Base-by-base conservation (phyloP, 1,284 basidiomycete species). In the Naganishia albida region DNA sequence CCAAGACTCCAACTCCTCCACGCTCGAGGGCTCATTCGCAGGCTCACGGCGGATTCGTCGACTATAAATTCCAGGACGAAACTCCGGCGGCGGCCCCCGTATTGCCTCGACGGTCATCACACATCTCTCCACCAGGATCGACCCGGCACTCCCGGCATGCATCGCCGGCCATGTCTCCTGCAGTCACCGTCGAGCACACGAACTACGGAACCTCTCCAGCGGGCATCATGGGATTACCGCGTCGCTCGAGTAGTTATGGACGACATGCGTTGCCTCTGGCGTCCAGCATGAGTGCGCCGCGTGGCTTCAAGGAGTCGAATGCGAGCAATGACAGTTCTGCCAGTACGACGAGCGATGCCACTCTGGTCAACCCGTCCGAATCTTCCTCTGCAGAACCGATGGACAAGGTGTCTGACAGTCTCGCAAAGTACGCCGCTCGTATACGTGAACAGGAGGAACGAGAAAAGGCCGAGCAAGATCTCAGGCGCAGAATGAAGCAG, bases 361-460 rank as follows among this genome's bases (percentile, higher is more conserved):
- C 57, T 10, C 30, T 60, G 38, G 44, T 62, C 23, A 46, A 62
- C n/a, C 10, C 42, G 12, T n/a, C 60, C 20, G 34, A 49, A 15
- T 18, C 13, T 10, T 44, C 56, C 15, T 34, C 64, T 2, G 10
- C 34, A 4, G 64, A 56, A 16, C 56, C 67, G 34, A 54, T 65
- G 56, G 67, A 67, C 50, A 57, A 54, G 50, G 59, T 65, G n/a
- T 54, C 50, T 16, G 49, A 60, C 46, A 65, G 64, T 62, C 50
- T 65, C 13, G 49, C 42, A 53, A 50, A 59, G 25, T 65, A 65
- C 44, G 64, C 64, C 20, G 56, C 64, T 25, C 42, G 63, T 23
- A 25, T 54, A 30, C 53, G 30, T 7, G 62, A 63, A 38, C 62
- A 67, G 23, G 62, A 64, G n/a, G 62, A 48, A 26, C 54, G 48